Percentiles rank a stretch among this genome's conserved stretches.
phyloP scores from a whole-genome alignment of 202 grass and related monocot genomes.

The Alloteropsis angusta region DNA sequence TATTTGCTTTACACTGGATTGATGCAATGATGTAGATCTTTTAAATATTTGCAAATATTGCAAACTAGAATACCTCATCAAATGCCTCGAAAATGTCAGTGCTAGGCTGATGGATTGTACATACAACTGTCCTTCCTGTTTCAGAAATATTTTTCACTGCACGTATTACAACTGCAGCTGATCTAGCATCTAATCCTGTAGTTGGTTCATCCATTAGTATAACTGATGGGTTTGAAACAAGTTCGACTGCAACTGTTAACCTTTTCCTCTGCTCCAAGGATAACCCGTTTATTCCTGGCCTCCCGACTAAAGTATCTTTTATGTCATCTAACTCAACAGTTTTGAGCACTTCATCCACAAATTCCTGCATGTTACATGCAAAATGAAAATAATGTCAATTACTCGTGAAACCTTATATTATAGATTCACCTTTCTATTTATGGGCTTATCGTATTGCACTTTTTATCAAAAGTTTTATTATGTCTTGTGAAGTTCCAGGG shows the following conservation, averaged over 20 bases:
- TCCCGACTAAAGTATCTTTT: conserved; percentile 37
- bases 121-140: conserved; percentile 41
- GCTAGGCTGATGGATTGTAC: conserved; percentile 47
- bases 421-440: neutral
- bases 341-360: conserved; percentile 53
- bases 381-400: neutral
- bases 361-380: conserved; percentile 24
- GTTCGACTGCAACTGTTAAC: conserved; percentile 41
- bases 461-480: neutral
- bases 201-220: conserved; percentile 57
- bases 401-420: neutral
- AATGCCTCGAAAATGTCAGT: conserved; percentile 43
- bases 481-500: neutral
- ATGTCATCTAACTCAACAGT: conserved; percentile 51
- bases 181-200: conserved; percentile 34
- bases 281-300: conserved; percentile 31
- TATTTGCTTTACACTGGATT: neutral
- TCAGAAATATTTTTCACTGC: conserved; percentile 43
- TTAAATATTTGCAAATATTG: neutral
- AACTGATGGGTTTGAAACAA: conserved; percentile 45
- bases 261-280: conserved; percentile 44
- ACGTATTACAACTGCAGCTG: conserved; percentile 41
- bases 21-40: neutral
- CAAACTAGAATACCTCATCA: conserved; percentile 26
- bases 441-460: neutral